Evolutionary conservation across 371 early-diverging fungal genomes (phyloP), one percentile per base, ranked within the genome.

Genomic region (Apophysomyces variabilis): DNA sequence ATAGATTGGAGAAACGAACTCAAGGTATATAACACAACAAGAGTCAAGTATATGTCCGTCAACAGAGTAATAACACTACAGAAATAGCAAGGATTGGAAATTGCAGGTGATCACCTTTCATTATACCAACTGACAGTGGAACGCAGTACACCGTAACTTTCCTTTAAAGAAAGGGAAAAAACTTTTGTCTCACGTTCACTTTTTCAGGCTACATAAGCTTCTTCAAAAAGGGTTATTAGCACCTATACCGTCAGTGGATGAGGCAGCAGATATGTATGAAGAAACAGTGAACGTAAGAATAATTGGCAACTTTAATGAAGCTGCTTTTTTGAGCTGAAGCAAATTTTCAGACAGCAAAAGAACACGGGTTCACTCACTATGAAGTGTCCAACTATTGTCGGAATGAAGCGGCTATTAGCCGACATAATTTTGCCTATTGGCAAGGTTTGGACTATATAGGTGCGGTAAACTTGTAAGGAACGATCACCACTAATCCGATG

Each of bases 381-480:
- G 96, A 96, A 67, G 94, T 96, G 1, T 94, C 94, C 7, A 93
- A 86, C 44, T 95, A 91, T 71, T 87, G 88, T 0, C 68, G 72
- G 46, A 62, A 66, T 18, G 47, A 61, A 6, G 50, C 38, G 0
- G 79, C 84, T 12, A 85, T 90, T 46, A 87, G 93, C 62, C 64
- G 67, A 38, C 96, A 96, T 70, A 96, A 96, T 67, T 85, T 73
- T 68, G 84, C 87, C 0, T 95, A 96, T 74, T 96, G 96, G 96
- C 80, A 76, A 54, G 95, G 96, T 4, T 68, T 85, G 56, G 92
- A 93, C 64, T 96, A 90, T 75, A 67, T 95, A 3, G 96, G 95
- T 69, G 32, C 32, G 32, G 3, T 3, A 26, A 26, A 26, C 32
- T 26, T 26, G 32, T 26, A 77, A 62, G 36, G 18, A 11, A 38